Conservation (phyloP, 78 protist genomes). For the Goniomonas avonlea region DNA sequence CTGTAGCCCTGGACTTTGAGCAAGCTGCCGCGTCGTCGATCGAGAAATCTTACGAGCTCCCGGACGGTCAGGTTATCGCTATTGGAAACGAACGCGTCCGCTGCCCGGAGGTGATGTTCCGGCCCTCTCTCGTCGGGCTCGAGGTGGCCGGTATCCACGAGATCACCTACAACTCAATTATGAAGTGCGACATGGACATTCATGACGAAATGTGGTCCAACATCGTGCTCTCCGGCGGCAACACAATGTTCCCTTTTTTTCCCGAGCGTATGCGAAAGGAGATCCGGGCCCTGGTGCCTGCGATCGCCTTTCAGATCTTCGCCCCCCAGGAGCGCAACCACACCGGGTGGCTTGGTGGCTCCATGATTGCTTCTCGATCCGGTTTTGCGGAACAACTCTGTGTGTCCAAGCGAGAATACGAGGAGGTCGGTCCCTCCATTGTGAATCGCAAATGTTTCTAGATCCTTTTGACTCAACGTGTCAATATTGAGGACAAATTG, state of each 20-base stretch:
- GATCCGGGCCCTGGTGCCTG: slow-evolving; percentile 41
- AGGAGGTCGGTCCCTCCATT: background rate
- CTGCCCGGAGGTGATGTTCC: slow-evolving; percentile 50
- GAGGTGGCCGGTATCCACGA: background rate
- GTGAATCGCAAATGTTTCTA: background rate
- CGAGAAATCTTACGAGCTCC: slow-evolving; percentile 29
- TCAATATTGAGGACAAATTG: too few relatives aligned
- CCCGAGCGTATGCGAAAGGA: slow-evolving; percentile 86
- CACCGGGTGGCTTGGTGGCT: slow-evolving; percentile 90
- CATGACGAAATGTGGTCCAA: slow-evolving; percentile 74
- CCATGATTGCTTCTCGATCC: slow-evolving; percentile 78
- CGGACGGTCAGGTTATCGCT: slow-evolving; percentile 34
- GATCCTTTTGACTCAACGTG: background rate
- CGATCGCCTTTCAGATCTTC: background rate
- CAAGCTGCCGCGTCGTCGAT: slow-evolving; percentile 27
- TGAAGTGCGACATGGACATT: background rate
- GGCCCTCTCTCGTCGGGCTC: slow-evolving; percentile 32
- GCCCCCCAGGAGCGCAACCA: background rate
- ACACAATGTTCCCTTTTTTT: slow-evolving; percentile 91
- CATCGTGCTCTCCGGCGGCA: slow-evolving; percentile 90
- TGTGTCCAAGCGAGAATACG: background rate
- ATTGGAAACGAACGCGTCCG: slow-evolving; percentile 34
- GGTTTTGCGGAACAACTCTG: slow-evolving; percentile 67
- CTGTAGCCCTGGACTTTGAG: slow-evolving; percentile 63
- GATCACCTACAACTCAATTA: slow-evolving; percentile 57